Evolutionary conservation across 2,329 filamentous ascomycete genomes (phyloP), one percentile per base, ranked within the genome.

Genomic region (Hyphodiscus sp.): DNA sequence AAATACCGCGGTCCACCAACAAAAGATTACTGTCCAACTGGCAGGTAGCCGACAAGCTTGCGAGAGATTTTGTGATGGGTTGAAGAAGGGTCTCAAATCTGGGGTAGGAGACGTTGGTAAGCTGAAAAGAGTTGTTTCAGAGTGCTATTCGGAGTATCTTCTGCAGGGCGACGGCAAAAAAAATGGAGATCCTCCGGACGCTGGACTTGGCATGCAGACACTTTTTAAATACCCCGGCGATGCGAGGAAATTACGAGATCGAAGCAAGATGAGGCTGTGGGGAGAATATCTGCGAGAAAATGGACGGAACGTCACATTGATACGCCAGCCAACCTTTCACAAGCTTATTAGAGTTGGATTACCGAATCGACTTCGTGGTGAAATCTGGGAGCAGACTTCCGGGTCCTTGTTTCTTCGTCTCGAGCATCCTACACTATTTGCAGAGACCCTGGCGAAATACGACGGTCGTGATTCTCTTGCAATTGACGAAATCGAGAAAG

Each of bases 401-500:
- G 94, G 94, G 6, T 95, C 92, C 2, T 79, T 96, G 58, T 96
- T 91, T 69, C 76, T 95, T 54, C 84, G 92, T 26, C 78, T 99
- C 15, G 87, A 96, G 65, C 89, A 87, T 54, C 94, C 94, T 1
- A 87, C 82, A 11, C 74, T 92, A 5, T 99, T 92, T 66, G 74
- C 80, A 45, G 89, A 99, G 54, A 97, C 91, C 0, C 74, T 99
- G 45, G 76, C 81, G 49, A 92, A 94, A 67, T 91, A 86, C 63
- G 82, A 86, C 7, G 94, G 94, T 8, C 82, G 86, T 66, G 89
- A 95, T 61, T 97, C 92, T 11, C 79, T 99, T 56, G 94, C 94
- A 45, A 97, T 97, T 63, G 94, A 99, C 68, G 94, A 99, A 76
- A 99, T 99, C 60, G 94, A 99, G 68, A 99, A 99, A 71, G 94